phyloP scores from a whole-genome alignment of 495 filamentous ascomycete genomes.

The Aspergillus indologenus region DNA sequence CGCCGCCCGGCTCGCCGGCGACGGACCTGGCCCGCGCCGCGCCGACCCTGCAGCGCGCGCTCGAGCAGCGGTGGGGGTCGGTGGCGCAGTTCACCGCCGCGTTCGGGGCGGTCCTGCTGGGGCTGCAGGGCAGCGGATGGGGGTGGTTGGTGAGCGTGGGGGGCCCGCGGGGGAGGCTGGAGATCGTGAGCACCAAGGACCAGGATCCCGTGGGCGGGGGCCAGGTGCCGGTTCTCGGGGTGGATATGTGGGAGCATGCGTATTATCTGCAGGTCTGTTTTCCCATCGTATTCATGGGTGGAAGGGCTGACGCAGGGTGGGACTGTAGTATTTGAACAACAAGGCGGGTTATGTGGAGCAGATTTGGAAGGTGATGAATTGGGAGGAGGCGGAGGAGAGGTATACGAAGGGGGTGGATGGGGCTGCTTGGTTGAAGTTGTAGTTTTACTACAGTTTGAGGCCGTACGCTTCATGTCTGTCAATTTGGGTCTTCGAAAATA shows the following conservation, averaged over 20 bases:
- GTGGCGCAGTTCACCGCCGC: slow-evolving; percentile 64
- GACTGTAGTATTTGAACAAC: slow-evolving; percentile 86
- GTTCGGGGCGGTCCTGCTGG: slow-evolving; percentile 69
- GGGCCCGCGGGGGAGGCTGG: slow-evolving; percentile 58
- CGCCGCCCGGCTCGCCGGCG: slow-evolving; percentile 59
- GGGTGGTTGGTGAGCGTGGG: slow-evolving; percentile 80
- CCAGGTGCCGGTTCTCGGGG: slow-evolving; percentile 72
- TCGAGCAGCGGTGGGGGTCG: slow-evolving; percentile 69
- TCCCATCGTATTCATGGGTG: not conserved
- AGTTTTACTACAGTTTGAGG: too few species aligned
- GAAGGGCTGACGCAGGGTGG: slow-evolving; percentile 31
- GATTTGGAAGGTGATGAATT: slow-evolving; percentile 96
- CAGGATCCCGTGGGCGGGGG: slow-evolving; percentile 83
- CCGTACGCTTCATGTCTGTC: too few species aligned
- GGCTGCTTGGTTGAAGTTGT: not conserved
- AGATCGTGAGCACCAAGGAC: slow-evolving; percentile 74
- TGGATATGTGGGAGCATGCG: slow-evolving; percentile 97
- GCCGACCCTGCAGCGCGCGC: slow-evolving; percentile 53
- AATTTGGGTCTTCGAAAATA: too few species aligned
- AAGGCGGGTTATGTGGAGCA: slow-evolving; percentile 93
- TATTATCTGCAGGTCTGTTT: slow-evolving; percentile 56
- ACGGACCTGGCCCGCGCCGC: slow-evolving; percentile 61
- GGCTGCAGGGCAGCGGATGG: slow-evolving; percentile 92
- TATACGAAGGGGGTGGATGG: slow-evolving; percentile 46
- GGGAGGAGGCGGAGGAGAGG: slow-evolving; percentile 83